Conservation (phyloP, 352 stramenopile species). For the Pythium phragmiticola region DNA sequence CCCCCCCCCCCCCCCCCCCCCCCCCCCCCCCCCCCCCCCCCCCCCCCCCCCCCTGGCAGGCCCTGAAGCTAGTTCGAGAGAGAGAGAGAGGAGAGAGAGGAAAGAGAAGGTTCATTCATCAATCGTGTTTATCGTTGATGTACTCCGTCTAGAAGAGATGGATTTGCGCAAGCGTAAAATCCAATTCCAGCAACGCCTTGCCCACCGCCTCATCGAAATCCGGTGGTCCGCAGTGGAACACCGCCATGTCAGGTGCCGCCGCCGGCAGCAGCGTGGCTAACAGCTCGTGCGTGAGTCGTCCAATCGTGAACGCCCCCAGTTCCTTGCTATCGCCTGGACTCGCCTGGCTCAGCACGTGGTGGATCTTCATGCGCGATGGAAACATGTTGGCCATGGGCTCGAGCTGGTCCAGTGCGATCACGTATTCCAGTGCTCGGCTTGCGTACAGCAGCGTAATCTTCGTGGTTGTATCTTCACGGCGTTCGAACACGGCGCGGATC, state of each 20-base stretch:
- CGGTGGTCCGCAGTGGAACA: slow-evolving; percentile 72
- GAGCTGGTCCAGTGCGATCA: slow-evolving; percentile 72
- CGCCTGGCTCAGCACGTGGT: slow-evolving; percentile 61
- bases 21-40: too few relatives aligned
- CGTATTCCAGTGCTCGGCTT: slow-evolving; percentile 61
- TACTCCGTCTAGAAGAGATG: slow-evolving; percentile 48
- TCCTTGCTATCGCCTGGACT: slow-evolving; percentile 44
- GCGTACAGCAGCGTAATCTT: slow-evolving; percentile 76
- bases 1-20: too few relatives aligned
- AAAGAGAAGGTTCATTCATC: too few relatives aligned
- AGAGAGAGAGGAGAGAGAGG: too few relatives aligned
- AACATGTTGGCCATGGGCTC: slow-evolving; percentile 84
- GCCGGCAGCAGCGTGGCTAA: slow-evolving; percentile 51
- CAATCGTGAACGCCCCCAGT: slow-evolving; percentile 50
- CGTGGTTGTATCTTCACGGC: slow-evolving; percentile 39
- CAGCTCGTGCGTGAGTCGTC: slow-evolving; percentile 43
- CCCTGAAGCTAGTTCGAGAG: too few relatives aligned
- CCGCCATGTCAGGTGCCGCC: slow-evolving; percentile 38
- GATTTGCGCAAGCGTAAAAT: slow-evolving; percentile 53
- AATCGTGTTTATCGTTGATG: too few relatives aligned
- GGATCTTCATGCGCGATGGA: slow-evolving; percentile 49
- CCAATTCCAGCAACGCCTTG: slow-evolving; percentile 39
- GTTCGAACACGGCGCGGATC: slow-evolving; percentile 67
- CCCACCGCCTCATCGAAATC: slow-evolving; percentile 68
- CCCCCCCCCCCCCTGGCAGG: too few relatives aligned